Base-by-base conservation (phyloP, 441 rosid genomes). In the Geranium incanum region DNA sequence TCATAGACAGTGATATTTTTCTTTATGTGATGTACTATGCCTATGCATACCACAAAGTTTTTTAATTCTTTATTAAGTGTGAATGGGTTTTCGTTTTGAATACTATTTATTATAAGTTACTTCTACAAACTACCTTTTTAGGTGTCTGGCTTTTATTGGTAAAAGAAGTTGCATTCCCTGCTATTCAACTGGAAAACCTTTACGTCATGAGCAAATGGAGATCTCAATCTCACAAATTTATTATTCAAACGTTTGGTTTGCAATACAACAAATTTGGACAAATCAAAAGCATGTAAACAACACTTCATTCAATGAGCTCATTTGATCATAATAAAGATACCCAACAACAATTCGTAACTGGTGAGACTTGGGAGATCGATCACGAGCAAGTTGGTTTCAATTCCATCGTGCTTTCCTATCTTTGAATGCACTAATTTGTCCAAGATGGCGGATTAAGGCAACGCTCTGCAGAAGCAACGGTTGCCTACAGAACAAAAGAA, bases 381-480 rank as follows among this genome's bases (percentile, higher is more conserved):
- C 65, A 60, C 33, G 36, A 21, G 3, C 81, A 72, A 18, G 52
- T 18, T 68, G 79, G 75, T 79, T 63, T 82, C 67, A 68, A 83
- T 45, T 11, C 52, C 52, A 1, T 45, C n/a, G 52, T 45, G 83
- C 87, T 90, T 50, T 86, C 86, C 74, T 28, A 90, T 77, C 84
- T 92, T 95, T 36, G 89, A 90, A 79, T 89, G 97, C 80, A 95
- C 87, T 70, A 95, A 94, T 82, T 87, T 90, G 82, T 92, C 97
- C 94, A 95, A 74, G 43, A 95, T 92, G 33, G 97, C 92, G 68
- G 97, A 76, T 95, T 97, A 67, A 90, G 93, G 70, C 96, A 95
- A 48, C 97, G 97, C 80, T 95, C 97, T 0, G 99, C 86, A 70
- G 97, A 86, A 76, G 96, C 91, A 77, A 95, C 97, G 21, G 89